A percentile compares a stretch with the other conserved stretches of the same genome.
These are phyloP conservation scores for Agroathelia rolfsii DNA, from an alignment of 1,284 basidiomycete species.

Conservation along the genomic window DNA sequence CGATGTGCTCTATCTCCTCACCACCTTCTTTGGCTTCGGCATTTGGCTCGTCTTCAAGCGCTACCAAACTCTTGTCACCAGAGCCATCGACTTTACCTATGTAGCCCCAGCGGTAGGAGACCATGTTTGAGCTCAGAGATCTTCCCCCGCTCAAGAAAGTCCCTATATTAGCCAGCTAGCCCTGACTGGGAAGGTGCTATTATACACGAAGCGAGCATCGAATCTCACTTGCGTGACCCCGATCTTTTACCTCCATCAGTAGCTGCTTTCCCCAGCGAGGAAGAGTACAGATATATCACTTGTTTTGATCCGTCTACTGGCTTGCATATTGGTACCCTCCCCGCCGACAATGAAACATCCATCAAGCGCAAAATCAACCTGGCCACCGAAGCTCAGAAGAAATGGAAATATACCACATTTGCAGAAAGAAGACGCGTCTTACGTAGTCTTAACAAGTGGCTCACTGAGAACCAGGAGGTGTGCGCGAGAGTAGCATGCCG, in stretches of 20 bases:
- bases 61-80: constrained; percentile 62
- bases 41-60: constrained; percentile 69
- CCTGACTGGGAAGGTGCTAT: constrained; percentile 46
- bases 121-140: constrained; percentile 2
- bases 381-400: constrained; percentile 60
- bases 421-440: constrained; percentile 72
- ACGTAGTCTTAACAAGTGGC: constrained; percentile 82
- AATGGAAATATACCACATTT: constrained; percentile 69
- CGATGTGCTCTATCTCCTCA: constrained; percentile 46
- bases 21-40: constrained; percentile 59
- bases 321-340: constrained; percentile 59
- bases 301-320: constrained; percentile 88
- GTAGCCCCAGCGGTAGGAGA: constrained; percentile 47
- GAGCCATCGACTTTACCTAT: constrained; percentile 55
- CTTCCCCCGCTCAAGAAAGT: constrained; percentile 10
- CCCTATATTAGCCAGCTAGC: constrained; percentile 32
- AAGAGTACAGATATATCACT: constrained; percentile 65
- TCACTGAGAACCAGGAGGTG: constrained; percentile 77
- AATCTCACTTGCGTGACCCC: constrained; percentile 49
- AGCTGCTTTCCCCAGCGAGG: constrained; percentile 30
- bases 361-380: constrained; percentile 62
- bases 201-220: constrained; percentile 47
- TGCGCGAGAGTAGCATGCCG: constrained; percentile 87
- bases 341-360: constrained; percentile 58
- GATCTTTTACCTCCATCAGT: constrained; percentile 51